Evolutionary conservation across 1,284 basidiomycete species (phyloP).

Genomic region (Dichomitus squalens): DNA sequence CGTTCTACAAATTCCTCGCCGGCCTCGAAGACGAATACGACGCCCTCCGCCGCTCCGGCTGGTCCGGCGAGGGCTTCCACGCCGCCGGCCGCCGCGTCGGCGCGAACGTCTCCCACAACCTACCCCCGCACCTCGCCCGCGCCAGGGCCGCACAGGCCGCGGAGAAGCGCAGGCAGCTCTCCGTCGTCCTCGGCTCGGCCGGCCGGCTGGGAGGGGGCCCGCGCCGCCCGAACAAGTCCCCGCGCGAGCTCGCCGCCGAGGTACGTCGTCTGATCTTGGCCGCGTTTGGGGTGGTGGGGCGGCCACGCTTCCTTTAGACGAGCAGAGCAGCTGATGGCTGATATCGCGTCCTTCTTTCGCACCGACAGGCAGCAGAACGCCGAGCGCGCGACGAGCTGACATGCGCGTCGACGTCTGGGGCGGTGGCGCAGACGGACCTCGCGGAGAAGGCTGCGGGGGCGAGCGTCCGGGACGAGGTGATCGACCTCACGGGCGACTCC

Average conservation of each 20-base stretch:
- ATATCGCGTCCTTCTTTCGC: neutral
- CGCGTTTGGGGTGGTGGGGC: neutral
- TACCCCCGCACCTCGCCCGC: conserved; percentile 65
- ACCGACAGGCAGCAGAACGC: conserved; percentile 76
- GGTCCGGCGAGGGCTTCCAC: conserved; percentile 84
- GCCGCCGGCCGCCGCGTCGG: conserved; percentile 70
- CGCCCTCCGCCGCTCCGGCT: conserved; percentile 73
- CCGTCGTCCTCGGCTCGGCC: conserved; percentile 53
- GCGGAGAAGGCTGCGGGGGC: conserved; percentile 68
- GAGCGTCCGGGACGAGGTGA: conserved; percentile 62
- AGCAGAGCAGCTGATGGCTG: neutral
- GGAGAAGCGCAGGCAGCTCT: conserved; percentile 61
- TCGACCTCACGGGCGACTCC: conserved; percentile 59
- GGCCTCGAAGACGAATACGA: conserved; percentile 83
- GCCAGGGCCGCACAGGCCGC: conserved; percentile 74
- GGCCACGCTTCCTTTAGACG: neutral
- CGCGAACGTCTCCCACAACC: conserved; percentile 57
- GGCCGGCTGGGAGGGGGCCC: conserved; percentile 54
- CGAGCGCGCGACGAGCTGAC: conserved; percentile 70
- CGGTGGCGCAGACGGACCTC: conserved; percentile 56
- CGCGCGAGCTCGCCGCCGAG: conserved; percentile 75
- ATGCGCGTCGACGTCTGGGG: conserved; percentile 59
- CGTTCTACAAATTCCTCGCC: conserved; percentile 79
- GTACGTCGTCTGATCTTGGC: conserved; percentile 45
- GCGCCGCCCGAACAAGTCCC: conserved; percentile 46